Base-by-base conservation (phyloP, 2,329 filamentous ascomycete species). In the Aureobasidium sp. region DNA sequence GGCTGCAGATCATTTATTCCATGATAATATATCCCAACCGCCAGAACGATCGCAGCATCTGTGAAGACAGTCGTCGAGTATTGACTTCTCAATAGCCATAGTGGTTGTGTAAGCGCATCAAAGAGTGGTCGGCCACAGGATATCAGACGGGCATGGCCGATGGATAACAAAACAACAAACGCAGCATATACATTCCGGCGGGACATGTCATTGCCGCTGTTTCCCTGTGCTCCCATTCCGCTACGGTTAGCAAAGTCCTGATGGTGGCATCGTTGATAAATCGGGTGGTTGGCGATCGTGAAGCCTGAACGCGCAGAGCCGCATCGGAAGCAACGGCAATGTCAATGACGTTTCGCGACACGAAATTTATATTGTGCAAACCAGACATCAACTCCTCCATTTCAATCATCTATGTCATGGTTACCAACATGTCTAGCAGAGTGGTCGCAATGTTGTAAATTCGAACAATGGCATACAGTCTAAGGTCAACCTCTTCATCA, bases 251-350 rank as follows among this genome's bases (percentile, higher is more conserved):
- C 47, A 55, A n/a, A 30, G 52, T 42, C 3, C 13, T 13, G 21
- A 3, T 59, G 44, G 32, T 48, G 21, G 44, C 55, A 59, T 59
- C 13, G 32, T 41, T 11, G 25, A 59, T 39, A 21, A 32, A 39
- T 59, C 34, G 16, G 30, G 25, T 39, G 55, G 34, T 41, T 27
- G 44, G 44, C 34, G 55, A 59, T 58, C 41, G 11, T 34, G 54
- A 47, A 58, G 54, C 30, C 41, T 29, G 9, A n/a, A 25, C n/a
- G 16, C 30, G 54, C 54, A 58, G 54, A 58, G 54, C 42, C 54
- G 54, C 54, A 58, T 58, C 54, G 54, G 54, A 58, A 58, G 42
- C 29, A 47, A 16, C 54, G 54, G 54, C 41, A 47, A 21, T 37
- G 16, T 45, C 54, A 47, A 58, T 58, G 54, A 58, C 54, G 54